Conservation (phyloP, 2,329 filamentous ascomycete genomes). For the Verticillium zaregamsianum region DNA sequence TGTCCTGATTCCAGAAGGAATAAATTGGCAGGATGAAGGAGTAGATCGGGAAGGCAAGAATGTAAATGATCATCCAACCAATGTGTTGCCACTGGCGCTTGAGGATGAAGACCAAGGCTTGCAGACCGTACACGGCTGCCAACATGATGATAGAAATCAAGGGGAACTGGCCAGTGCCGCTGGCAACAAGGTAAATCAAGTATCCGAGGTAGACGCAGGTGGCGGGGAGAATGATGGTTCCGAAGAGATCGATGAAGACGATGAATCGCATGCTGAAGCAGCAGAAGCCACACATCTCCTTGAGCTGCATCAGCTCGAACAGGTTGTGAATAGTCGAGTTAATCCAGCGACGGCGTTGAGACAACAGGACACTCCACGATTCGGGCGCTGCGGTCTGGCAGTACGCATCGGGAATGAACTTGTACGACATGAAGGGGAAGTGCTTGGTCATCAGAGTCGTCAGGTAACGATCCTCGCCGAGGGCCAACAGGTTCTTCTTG, state of each 20-base stretch:
- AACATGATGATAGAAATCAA: conserved; percentile 85
- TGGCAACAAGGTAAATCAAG: conserved; percentile 75
- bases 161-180: conserved; percentile 70
- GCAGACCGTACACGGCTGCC: conserved; percentile 88
- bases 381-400: conserved; percentile 92
- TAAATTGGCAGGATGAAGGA: conserved; percentile 88
- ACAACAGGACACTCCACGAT: conserved; percentile 88
- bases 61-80: conserved; percentile 99
- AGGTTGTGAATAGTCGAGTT: conserved; percentile 98
- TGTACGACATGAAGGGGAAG: conserved; percentile 93
- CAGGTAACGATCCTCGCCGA: conserved; percentile 95
- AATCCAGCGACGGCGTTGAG: conserved; percentile 98
- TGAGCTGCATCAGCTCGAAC: conserved; percentile 81
- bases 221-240: conserved; percentile 87
- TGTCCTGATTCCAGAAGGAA: conserved; percentile 99
- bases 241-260: conserved; percentile 89
- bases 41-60: conserved; percentile 92
- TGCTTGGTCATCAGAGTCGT: conserved; percentile 98
- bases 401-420: conserved; percentile 90
- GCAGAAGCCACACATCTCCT: conserved; percentile 97
- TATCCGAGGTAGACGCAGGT: conserved; percentile 85
- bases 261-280: conserved; percentile 98
- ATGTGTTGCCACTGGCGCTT: conserved; percentile 98
- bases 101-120: conserved; percentile 92
- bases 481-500: conserved; percentile 90